phyloP scores from a whole-genome alignment of 1,284 basidiomycete genomes.

The Papiliotrema nemorosa region DNA sequence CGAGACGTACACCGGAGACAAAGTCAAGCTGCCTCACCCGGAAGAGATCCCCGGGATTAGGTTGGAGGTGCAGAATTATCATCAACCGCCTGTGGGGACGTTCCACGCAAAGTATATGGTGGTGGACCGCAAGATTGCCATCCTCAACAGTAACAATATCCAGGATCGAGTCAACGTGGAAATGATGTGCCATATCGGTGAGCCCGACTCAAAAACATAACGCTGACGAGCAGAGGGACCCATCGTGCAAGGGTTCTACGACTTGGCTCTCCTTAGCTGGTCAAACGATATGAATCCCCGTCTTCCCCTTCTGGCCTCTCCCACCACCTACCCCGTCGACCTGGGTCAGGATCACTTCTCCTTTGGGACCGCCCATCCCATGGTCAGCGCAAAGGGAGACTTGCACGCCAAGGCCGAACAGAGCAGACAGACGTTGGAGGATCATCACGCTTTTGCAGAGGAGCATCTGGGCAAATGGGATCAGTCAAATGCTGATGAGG shows the following conservation, averaged over 20 bases:
- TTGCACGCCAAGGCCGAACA: constrained; percentile 25
- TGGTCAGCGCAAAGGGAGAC: constrained; percentile 20
- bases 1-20: constrained; percentile 24
- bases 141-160: constrained; percentile 68
- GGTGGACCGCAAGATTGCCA: constrained; percentile 63
- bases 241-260: constrained; percentile 67
- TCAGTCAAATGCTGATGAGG: constrained; percentile 13
- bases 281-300: constrained; percentile 57
- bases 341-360: constrained; percentile 7
- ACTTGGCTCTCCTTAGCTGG: constrained; percentile 66
- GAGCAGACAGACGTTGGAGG: too few relatives aligned
- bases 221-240: constrained; percentile 54
- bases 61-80: constrained; percentile 55
- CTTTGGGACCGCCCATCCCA: constrained; percentile 25
- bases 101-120: constrained; percentile 73
- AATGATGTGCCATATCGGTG: constrained; percentile 59
- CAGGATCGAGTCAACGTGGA: constrained; percentile 60
- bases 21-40: constrained; percentile 56
- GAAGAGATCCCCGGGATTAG: constrained; percentile 61
- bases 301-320: constrained; percentile 53
- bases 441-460: too few relatives aligned
- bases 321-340: constrained; percentile 26
- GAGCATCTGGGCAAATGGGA: too few relatives aligned
- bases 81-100: constrained; percentile 35
- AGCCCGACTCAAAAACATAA: constrained; percentile 2